Base-by-base conservation (phyloP, 2,329 filamentous ascomycete species). In the Talaromyces sp. region DNA sequence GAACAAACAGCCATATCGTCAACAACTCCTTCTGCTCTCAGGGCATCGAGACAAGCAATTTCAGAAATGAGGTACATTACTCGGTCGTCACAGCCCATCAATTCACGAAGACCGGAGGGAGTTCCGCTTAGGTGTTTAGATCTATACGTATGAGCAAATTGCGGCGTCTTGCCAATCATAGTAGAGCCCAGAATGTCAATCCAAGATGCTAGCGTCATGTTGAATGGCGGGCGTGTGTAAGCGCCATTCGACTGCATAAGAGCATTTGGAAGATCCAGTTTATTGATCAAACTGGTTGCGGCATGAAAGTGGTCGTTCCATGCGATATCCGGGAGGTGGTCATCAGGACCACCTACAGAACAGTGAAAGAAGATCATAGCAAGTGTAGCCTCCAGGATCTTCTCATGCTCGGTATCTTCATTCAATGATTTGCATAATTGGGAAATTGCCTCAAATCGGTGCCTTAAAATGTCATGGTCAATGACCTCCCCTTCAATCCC, bases 41-140 rank as follows among this genome's bases (percentile, higher is more conserved):
- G 86, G 3, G 91, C 90, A 77, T 98, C 95, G 62, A 99, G 87
- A 78, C 95, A 98, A 63, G 94, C 92, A 72, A 98, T 97, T 80
- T 99, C 95, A 1, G 93, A 96, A 76, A 99, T 96, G 72, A 98
- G 84, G 78, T 97, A 98, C 93, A 99, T 97, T 79, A 98, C 90
- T 24, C 89, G 88, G 79, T 99, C 95, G 69, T 98, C 94, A 78
- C 95, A 98, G 70, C 95, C 95, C 93, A 98, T 98, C 60, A 98
- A 86, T 81, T 96, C 93, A 62, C 90, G 89, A 43, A 99, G 85
- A 11, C 95, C 95, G 10, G 91, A 90, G 2, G 82, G 80, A 6
- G 84, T 80, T 27, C 82, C 81, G 58, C 78, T 81, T 60, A 97
- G 86, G 77, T 97, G 92, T 84, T 97, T 96, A 77, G 95, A 90